Percentiles rank a stretch among this genome's conserved stretches.
phyloP scores from a whole-genome alignment of 2,329 filamentous ascomycete genomes.

The Pseudonectria buxi region DNA sequence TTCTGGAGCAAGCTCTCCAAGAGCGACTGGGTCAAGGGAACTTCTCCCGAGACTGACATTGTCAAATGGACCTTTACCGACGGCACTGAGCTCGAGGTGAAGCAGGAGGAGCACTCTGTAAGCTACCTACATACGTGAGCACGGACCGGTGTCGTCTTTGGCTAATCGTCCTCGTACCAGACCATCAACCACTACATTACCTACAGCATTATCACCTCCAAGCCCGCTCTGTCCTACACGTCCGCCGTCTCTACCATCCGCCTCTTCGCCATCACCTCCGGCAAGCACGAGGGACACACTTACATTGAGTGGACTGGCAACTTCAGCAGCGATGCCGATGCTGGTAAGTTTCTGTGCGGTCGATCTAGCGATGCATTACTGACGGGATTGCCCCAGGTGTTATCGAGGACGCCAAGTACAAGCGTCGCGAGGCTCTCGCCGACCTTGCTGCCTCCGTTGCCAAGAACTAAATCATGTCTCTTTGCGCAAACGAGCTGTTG shows the following conservation, averaged over 20 bases:
- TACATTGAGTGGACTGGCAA: constrained; percentile 64
- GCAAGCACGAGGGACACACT: constrained; percentile 56
- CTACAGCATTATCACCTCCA: constrained; percentile 62
- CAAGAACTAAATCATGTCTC: constrained; percentile 15
- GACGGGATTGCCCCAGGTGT: constrained; percentile 43
- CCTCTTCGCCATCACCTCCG: constrained; percentile 59
- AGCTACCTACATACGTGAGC: constrained; percentile 12
- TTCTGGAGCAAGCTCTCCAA: constrained; percentile 60
- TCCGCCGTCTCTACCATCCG: constrained; percentile 61
- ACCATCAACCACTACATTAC: constrained; percentile 70
- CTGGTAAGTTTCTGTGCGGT: constrained; percentile 41
- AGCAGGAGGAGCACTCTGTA: constrained; percentile 70
- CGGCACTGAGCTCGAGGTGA: constrained; percentile 60
- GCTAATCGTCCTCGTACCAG: constrained; percentile 28
- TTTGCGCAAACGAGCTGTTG: no score
- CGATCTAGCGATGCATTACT: background rate
- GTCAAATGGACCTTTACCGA: constrained; percentile 68
- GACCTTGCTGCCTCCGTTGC: constrained; percentile 51
- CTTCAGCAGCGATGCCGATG: constrained; percentile 65
- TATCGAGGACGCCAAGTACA: constrained; percentile 70
- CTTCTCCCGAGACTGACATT: constrained; percentile 57
- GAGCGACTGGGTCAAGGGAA: constrained; percentile 57
- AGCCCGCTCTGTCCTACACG: constrained; percentile 59
- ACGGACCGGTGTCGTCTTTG: background rate
- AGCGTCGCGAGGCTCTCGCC: constrained; percentile 63